phyloP scores from a whole-genome alignment of 2,329 filamentous ascomycete genomes.

The Hypoxylon sp. region DNA sequence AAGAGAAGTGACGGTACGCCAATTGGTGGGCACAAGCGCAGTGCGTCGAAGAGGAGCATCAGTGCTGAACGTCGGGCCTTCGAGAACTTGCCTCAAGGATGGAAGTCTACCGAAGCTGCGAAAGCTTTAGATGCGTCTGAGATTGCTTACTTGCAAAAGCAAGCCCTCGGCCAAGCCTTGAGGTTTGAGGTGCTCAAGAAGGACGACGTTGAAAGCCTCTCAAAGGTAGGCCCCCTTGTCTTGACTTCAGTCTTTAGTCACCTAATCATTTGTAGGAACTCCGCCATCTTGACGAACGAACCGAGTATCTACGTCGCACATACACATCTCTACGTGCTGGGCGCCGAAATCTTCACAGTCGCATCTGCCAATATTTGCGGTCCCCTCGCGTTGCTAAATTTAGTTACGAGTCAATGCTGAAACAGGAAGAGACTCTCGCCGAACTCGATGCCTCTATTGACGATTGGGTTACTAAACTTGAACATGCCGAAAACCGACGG shows the following conservation, averaged over 20 bases:
- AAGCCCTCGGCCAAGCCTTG: slow-evolving; percentile 72
- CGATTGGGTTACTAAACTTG: slow-evolving; percentile 84
- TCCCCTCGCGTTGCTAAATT: slow-evolving; percentile 78
- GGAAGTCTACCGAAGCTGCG: slow-evolving; percentile 65
- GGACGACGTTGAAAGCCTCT: slow-evolving; percentile 74
- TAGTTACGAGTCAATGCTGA: slow-evolving; percentile 79
- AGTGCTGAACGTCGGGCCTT: slow-evolving; percentile 70
- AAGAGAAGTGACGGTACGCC: slow-evolving; percentile 63
- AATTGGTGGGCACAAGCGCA: slow-evolving; percentile 56
- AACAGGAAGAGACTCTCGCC: slow-evolving; percentile 82
- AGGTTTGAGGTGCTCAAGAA: slow-evolving; percentile 74
- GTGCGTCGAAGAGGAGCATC: slow-evolving; percentile 60
- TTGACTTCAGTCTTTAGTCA: neutral
- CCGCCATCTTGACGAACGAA: slow-evolving; percentile 80
- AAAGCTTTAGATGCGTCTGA: slow-evolving; percentile 64
- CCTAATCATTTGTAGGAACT: slow-evolving; percentile 69
- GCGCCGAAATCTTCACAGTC: slow-evolving; percentile 79
- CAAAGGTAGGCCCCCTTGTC: slow-evolving; percentile 63
- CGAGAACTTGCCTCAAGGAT: slow-evolving; percentile 71
- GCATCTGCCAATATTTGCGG: slow-evolving; percentile 82
- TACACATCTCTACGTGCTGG: slow-evolving; percentile 81
- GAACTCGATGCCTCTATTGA: slow-evolving; percentile 84
- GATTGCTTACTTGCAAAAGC: slow-evolving; percentile 65
- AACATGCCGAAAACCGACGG: slow-evolving; percentile 82
- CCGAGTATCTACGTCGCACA: slow-evolving; percentile 81